Conservation (phyloP, 2,329 filamentous ascomycete genomes). For the Paracamarosporium sp. region DNA sequence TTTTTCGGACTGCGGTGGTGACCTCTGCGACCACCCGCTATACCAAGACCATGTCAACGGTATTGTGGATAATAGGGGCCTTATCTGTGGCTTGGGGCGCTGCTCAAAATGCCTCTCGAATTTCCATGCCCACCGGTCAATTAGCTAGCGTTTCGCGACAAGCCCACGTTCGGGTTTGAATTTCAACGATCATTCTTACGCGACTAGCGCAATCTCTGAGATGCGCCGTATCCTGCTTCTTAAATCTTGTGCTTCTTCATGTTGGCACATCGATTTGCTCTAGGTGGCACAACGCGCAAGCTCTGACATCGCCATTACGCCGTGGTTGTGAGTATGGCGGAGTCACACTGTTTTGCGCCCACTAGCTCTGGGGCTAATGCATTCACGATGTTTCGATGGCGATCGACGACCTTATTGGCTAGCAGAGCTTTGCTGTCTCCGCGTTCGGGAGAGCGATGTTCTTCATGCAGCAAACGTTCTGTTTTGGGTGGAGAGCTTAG, state of each 20-base stretch:
- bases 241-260: not conserved
- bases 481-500: conserved; percentile 9
- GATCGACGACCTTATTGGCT: not conserved
- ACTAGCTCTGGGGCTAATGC: conserved; percentile 16
- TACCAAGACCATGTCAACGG: conserved; percentile 45
- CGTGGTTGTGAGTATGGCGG: not conserved
- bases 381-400: conserved; percentile 7
- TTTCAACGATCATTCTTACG: not conserved
- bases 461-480: conserved; percentile 6
- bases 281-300: not conserved
- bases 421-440: not conserved
- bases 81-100: conserved; percentile 20
- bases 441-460: conserved; percentile 3
- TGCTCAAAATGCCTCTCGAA: conserved; percentile 18
- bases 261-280: not conserved
- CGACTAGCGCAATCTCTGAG: not conserved
- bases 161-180: conserved; percentile 9
- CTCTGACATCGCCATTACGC: conserved; percentile 1
- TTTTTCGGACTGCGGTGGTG: not conserved
- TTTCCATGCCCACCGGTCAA: not conserved
- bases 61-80: conserved; percentile 26
- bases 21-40: conserved; percentile 15
- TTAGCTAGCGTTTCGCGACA: conserved; percentile 12
- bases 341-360: not conserved
- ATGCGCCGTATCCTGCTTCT: not conserved